phyloP scores from a whole-genome alignment of 345 rosid species.

The Citrus medica region DNA sequence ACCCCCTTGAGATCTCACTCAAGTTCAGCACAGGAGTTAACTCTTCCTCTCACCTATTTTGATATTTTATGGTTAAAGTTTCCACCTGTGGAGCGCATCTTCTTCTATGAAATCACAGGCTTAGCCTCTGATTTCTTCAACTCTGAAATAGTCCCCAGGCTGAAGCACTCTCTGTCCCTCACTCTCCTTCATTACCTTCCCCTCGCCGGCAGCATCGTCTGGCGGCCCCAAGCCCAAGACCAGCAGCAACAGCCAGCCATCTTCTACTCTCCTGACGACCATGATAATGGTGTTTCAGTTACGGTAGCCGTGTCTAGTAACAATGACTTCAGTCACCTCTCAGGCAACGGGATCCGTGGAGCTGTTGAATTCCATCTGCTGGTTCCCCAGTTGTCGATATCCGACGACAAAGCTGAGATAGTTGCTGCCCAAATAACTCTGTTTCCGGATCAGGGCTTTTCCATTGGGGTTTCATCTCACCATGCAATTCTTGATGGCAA shows the following conservation, averaged over 20 bases:
- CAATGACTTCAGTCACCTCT: constrained; percentile 21
- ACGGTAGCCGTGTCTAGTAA: constrained; percentile 30
- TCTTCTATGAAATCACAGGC: background rate
- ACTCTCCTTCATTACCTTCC: constrained; percentile 33
- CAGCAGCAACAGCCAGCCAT: constrained; percentile 16
- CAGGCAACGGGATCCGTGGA: too few relatives aligned
- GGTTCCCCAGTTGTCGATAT: constrained; percentile 26
- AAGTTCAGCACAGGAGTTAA: background rate
- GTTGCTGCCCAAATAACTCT: constrained; percentile 29
- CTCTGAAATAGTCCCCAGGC: constrained; percentile 34
- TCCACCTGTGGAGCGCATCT: background rate
- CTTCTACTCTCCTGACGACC: constrained; percentile 16
- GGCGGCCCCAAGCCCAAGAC: constrained; percentile 13
- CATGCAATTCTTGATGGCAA: constrained; percentile 38
- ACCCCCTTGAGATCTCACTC: background rate
- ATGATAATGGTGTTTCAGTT: constrained; percentile 19
- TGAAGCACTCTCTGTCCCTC: constrained; percentile 36
- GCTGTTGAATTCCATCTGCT: constrained; percentile 28
- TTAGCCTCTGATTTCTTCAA: constrained; percentile 15
- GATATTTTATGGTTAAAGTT: background rate
- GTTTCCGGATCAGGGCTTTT: constrained; percentile 31
- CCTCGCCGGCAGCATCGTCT: constrained; percentile 23
- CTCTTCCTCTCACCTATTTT: background rate
- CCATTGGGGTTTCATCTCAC: constrained; percentile 35
- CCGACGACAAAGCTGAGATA: constrained; percentile 12